Evolutionary conservation across 1,284 basidiomycete species (phyloP).

Genomic region (Schizopora paradoxa): DNA sequence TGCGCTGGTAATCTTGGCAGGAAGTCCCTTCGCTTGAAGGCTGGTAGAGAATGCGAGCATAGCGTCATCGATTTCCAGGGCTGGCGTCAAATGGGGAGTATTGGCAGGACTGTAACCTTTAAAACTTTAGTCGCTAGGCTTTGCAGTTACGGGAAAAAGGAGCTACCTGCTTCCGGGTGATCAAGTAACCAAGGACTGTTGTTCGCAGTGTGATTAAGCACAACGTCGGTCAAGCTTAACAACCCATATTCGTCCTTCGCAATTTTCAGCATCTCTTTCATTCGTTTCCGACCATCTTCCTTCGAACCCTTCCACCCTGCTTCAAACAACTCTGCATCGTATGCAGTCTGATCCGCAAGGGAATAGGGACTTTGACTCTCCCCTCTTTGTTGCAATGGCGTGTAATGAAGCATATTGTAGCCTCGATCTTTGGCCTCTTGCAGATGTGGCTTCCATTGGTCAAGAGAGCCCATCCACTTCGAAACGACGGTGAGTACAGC

Average conservation of each 20-base stretch:
- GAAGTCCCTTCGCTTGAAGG: constrained; percentile 64
- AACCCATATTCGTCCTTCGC: constrained; percentile 84
- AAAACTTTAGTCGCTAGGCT: constrained; percentile 6
- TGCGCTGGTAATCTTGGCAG: constrained; percentile 58
- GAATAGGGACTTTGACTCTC: constrained; percentile 88
- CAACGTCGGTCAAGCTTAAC: constrained; percentile 86
- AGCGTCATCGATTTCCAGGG: constrained; percentile 82
- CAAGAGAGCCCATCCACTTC: constrained; percentile 91
- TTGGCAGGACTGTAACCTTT: constrained; percentile 85
- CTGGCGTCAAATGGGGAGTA: constrained; percentile 84
- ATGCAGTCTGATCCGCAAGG: constrained; percentile 79
- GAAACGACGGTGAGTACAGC: constrained; percentile 85
- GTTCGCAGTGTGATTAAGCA: constrained; percentile 92
- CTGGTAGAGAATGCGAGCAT: constrained; percentile 75
- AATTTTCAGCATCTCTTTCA: constrained; percentile 54
- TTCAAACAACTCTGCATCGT: constrained; percentile 71
- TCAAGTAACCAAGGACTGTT: constrained; percentile 88
- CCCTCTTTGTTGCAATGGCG: constrained; percentile 87
- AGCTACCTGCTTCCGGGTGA: constrained; percentile 88
- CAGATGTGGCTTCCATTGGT: constrained; percentile 74
- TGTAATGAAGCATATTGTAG: constrained; percentile 96
- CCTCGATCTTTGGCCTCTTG: constrained; percentile 80
- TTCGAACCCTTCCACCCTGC: constrained; percentile 35
- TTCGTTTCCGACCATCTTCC: constrained; percentile 47
- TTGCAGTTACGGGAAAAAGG: constrained; percentile 16